These are phyloP conservation scores for Cladophialophora psammophila DNA, from an alignment of 2,329 filamentous ascomycete genomes.

Conservation along the genomic window DNA sequence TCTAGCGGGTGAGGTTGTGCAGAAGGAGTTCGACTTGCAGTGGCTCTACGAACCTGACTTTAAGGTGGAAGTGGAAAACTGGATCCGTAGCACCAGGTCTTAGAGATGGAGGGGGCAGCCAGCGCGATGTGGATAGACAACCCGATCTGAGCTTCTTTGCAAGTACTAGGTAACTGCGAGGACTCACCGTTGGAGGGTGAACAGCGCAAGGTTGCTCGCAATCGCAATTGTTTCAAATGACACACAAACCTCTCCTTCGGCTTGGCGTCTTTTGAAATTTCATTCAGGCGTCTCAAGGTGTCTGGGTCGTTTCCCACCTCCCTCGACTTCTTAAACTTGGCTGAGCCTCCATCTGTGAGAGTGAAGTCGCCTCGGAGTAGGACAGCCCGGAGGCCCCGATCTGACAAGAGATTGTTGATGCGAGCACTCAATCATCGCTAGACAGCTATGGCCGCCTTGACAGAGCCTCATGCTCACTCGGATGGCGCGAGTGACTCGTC, in stretches of 20 bases:
- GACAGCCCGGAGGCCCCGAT: too few species aligned
- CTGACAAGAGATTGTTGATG: background rate
- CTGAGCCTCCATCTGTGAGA: background rate
- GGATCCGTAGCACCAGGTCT: slow-evolving; percentile 36
- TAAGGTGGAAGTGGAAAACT: slow-evolving; percentile 47
- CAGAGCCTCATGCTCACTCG: background rate
- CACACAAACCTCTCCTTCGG: background rate
- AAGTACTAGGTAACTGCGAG: background rate
- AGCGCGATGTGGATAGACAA: background rate
- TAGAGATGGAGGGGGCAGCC: background rate
- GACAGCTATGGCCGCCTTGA: slow-evolving; percentile 11
- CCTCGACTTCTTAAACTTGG: background rate
- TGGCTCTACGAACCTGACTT: slow-evolving; percentile 58
- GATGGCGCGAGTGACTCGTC: slow-evolving; percentile 31
- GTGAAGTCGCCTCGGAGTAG: background rate
- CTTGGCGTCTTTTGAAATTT: slow-evolving; percentile 27
- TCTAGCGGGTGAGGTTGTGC: slow-evolving; percentile 27
- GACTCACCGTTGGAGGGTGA: background rate
- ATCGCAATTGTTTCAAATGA: background rate
- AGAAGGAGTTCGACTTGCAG: slow-evolving; percentile 47
- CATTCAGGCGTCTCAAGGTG: background rate
- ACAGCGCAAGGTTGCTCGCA: background rate
- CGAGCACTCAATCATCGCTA: background rate
- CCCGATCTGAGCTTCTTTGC: background rate
- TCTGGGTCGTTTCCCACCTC: background rate